phyloP scores from a whole-genome alignment of 805 yeast species.

The Ogataea populi-albae region DNA sequence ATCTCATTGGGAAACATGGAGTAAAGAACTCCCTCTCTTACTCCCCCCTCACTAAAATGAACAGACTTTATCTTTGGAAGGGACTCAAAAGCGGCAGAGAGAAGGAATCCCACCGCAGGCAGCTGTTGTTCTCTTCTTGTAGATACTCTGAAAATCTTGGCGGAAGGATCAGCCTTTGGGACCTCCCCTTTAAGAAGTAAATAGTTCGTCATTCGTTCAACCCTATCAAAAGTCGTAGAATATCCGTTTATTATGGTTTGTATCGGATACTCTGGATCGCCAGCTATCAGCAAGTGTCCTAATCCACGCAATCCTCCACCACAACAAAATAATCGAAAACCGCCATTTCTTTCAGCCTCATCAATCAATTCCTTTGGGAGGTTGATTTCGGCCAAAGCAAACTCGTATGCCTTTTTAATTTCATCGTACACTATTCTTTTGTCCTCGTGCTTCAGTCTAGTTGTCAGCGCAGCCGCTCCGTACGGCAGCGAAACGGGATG shows the following conservation, averaged over 20 bases:
- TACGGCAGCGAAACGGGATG: conserved; percentile 66
- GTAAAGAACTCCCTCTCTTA: conserved; percentile 71
- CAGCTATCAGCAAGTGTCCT: conserved; percentile 55
- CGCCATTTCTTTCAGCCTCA: conserved; percentile 54
- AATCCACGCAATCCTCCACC: conserved; percentile 76
- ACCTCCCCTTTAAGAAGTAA: conserved; percentile 46
- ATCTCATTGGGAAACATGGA: conserved; percentile 56
- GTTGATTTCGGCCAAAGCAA: conserved; percentile 48
- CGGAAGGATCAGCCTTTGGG: conserved; percentile 38
- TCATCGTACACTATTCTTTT: conserved; percentile 49
- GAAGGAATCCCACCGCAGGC: conserved; percentile 64
- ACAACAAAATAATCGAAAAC: conserved; percentile 61
- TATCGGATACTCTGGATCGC: conserved; percentile 57
- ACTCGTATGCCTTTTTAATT: conserved; percentile 47
- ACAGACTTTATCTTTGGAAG: conserved; percentile 59
- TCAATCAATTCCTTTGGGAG: conserved; percentile 50
- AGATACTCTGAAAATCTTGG: conserved; percentile 60
- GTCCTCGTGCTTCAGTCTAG: conserved; percentile 51
- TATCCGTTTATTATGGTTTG: conserved; percentile 70
- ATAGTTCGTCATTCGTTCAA: conserved; percentile 49
- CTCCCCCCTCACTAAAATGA: conserved; percentile 74
- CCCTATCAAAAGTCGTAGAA: conserved; percentile 53
- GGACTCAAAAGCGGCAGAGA: conserved; percentile 60
- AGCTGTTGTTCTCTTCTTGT: conserved; percentile 63
- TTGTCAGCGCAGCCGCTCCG: conserved; percentile 68